Percentiles rank a stretch among this genome's conserved stretches.
Conservation (phyloP, 2,329 filamentous ascomycete genomes). For the Neopestalotiopsis sp. region DNA sequence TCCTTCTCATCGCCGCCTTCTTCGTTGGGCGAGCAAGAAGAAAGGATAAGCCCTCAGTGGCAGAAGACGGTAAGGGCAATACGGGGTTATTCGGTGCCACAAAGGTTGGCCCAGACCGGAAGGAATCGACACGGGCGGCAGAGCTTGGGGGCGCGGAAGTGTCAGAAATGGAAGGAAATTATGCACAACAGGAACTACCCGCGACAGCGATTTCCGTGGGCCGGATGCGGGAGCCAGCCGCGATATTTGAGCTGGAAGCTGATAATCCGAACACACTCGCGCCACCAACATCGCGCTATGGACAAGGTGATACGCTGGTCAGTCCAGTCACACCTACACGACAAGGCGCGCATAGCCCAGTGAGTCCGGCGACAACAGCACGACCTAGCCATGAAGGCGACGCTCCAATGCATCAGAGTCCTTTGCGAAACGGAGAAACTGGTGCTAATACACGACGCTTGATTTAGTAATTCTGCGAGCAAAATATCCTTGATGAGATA, state of each 20-base stretch:
- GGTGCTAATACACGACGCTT: background rate
- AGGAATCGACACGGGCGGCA: background rate
- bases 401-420: background rate
- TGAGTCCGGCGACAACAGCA: background rate
- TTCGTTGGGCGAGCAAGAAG: conserved; percentile 5
- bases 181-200: conserved; percentile 7
- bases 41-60: background rate
- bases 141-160: conserved; percentile 11
- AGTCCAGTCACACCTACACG: conserved; percentile 5
- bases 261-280: background rate
- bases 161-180: conserved; percentile 1
- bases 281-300: background rate
- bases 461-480: no score
- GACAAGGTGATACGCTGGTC: conserved; percentile 5
- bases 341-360: background rate
- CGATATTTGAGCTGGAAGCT: conserved; percentile 16
- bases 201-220: conserved; percentile 14
- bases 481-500: no score
- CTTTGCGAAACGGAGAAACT: background rate
- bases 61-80: background rate
- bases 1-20: conserved; percentile 8
- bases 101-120: background rate
- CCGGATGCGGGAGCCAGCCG: conserved; percentile 2
- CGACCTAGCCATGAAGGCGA: background rate
- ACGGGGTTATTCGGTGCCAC: background rate